These are phyloP conservation scores for Blastobotrys buckinghamii DNA, from an alignment of 1,139 yeast species.

Conservation along the genomic window DNA sequence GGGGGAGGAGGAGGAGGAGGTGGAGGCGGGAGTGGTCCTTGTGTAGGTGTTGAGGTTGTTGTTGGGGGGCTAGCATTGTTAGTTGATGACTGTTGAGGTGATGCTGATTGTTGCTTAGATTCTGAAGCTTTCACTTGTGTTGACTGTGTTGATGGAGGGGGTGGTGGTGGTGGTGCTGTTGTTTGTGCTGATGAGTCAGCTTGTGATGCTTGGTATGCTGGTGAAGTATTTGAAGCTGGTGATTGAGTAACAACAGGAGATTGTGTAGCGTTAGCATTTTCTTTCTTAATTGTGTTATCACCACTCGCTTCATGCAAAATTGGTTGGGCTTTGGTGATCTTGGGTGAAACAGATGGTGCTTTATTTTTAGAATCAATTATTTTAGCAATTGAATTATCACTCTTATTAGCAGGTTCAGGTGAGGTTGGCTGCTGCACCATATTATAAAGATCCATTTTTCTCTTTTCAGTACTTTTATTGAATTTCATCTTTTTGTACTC, in stretches of 20 bases:
- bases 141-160: too few species aligned
- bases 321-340: too few species aligned
- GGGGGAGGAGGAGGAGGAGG: not conserved
- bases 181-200: not conserved
- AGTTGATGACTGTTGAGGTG: not conserved
- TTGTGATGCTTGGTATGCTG: not conserved
- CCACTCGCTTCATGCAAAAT: not conserved
- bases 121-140: too few species aligned
- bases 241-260: too few species aligned
- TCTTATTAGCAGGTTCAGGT: not conserved
- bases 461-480: too few species aligned
- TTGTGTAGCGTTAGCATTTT: too few species aligned
- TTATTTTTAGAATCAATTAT: too few species aligned
- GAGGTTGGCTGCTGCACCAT: too few species aligned
- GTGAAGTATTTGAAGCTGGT: not conserved
- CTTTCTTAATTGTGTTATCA: not conserved
- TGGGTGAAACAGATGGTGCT: too few species aligned
- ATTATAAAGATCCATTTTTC: too few species aligned
- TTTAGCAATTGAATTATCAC: too few species aligned
- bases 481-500: not conserved
- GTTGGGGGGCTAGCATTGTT: not conserved
- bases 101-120: too few species aligned
- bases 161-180: not conserved
- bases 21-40: not conserved
- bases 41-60: not conserved